Evolutionary conservation across 2,329 filamentous ascomycete species (phyloP), one percentile per base, ranked within the genome.

Genomic region (Colletotrichum sp.): DNA sequence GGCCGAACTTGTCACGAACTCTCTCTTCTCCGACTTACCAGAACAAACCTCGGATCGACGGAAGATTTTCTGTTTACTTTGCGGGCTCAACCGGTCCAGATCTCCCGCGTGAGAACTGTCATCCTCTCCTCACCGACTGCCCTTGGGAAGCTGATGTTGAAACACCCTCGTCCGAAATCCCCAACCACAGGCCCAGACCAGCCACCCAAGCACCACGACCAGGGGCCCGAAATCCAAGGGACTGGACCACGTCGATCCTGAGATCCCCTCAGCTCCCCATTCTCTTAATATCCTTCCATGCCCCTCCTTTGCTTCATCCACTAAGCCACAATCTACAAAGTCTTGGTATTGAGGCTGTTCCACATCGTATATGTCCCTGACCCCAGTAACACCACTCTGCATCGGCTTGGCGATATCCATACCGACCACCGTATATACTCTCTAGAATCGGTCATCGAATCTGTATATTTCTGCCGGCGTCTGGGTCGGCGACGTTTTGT

Each of bases 121-220:
- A 57, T 18, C 15, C 18, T 26, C 55, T n/a, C n/a, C 36, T 21
- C 68, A 39, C 57, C 26, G 26, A 36, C 72, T 28, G 59, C 36
- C 44, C 39, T 55, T 36, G 39, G 26, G n/a, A 66, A 63, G 62
- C 72, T 72, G 62, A 68, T 12, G 73, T 76, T 76, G 73, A 76
- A 76, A 76, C 73, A 21, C 57, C 55, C 63, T 68, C 69, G 72
- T 71, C 69, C 69, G 62, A 62, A 75, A 73, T 18, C 30, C 24
- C 69, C 49, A 30, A 32, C 67, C 69, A 18, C 32, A 71, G 44
- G 64, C 32, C 69, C 36, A 64, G 73, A 66, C 63, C 52, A 66
- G 52, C 60, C 63, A 24, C 71, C 66, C 30, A 26, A 49, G 34
- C 59, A 52, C 63, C 21, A 49, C 63, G 18, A 32, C 34, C 34